Conservation (phyloP, 306 rosid genomes). For the Rosa persica region DNA sequence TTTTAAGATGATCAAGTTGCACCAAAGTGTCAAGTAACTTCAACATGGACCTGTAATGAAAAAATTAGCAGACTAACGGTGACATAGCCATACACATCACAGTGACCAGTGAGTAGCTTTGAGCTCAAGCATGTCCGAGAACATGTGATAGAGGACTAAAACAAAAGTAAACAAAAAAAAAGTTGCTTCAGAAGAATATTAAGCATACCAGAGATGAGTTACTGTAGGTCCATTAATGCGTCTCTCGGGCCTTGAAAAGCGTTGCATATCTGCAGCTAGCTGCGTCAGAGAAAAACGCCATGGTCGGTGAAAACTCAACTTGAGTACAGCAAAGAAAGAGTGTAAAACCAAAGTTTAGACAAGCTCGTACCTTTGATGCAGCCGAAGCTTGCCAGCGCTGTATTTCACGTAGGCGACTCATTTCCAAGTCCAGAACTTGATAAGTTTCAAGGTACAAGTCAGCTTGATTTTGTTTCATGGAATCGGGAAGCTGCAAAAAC, state of each 20-base stretch:
- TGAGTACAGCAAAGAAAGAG: constrained; percentile 14
- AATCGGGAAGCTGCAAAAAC: constrained; percentile 79
- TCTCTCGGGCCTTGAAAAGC: constrained; percentile 97
- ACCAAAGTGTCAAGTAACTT: constrained; percentile 92
- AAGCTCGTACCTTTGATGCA: constrained; percentile 64
- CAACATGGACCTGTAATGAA: constrained; percentile 84
- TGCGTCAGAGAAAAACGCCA: constrained; percentile 41
- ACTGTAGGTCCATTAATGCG: constrained; percentile 96
- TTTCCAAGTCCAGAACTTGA: constrained; percentile 98
- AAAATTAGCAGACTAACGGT: constrained; percentile 23
- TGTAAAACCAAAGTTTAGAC: constrained; percentile 5
- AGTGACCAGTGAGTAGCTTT: constrained; percentile 7
- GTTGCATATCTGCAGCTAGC: constrained; percentile 98
- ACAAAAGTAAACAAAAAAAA: constrained; percentile 2
- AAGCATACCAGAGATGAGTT: constrained; percentile 86
- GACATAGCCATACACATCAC: background rate
- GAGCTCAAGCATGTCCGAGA: background rate
- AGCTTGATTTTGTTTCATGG: constrained; percentile 99
- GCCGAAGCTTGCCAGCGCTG: constrained; percentile 98
- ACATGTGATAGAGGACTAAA: constrained; percentile 8
- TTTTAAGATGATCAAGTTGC: constrained; percentile 99
- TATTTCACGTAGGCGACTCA: constrained; percentile 97
- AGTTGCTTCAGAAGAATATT: constrained; percentile 12
- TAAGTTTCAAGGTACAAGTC: constrained; percentile 94
- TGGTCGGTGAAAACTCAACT: constrained; percentile 20